A percentile compares a stretch with the other conserved stretches of the same genome.
phyloP scores from a whole-genome alignment of 177 flowering plant species.

The Vitis hybrid region DNA sequence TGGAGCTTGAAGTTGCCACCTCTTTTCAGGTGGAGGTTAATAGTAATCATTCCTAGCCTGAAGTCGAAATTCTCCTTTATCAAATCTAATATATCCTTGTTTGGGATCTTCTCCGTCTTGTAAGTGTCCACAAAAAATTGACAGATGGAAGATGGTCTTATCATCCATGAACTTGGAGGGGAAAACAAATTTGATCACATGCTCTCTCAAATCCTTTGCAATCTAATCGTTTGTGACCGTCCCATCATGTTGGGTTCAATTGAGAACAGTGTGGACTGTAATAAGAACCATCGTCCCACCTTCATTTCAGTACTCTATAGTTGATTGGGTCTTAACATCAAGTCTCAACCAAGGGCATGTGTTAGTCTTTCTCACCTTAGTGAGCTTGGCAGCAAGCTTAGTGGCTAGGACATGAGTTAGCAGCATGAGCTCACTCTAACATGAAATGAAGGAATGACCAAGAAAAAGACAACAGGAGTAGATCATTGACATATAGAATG shows the following conservation, averaged over 20 bases:
- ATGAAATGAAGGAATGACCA: too few species aligned
- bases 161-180: too few species aligned
- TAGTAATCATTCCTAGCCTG: slow-evolving; percentile 73
- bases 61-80: slow-evolving; percentile 62
- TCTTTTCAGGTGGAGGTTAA: slow-evolving; percentile 55
- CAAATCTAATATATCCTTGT: slow-evolving; percentile 50
- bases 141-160: too few species aligned
- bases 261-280: slow-evolving; percentile 64
- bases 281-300: slow-evolving; percentile 63
- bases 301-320: slow-evolving; percentile 64
- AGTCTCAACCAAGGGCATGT: slow-evolving; percentile 72
- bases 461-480: too few species aligned
- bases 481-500: too few species aligned
- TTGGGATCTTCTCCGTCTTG: slow-evolving; percentile 58
- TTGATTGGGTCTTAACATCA: slow-evolving; percentile 72
- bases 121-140: slow-evolving; percentile 46
- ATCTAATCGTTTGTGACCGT: slow-evolving; percentile 62
- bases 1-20: slow-evolving; percentile 67
- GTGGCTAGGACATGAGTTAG: slow-evolving; percentile 70
- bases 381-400: slow-evolving; percentile 62
- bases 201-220: slow-evolving; percentile 53
- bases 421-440: slow-evolving; percentile 45
- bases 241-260: slow-evolving; percentile 72
- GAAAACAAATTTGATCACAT: slow-evolving; percentile 43
- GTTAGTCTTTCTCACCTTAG: slow-evolving; percentile 68